Conservation (phyloP, 2,329 filamentous ascomycete species). For the Verticillium klebahnii region DNA sequence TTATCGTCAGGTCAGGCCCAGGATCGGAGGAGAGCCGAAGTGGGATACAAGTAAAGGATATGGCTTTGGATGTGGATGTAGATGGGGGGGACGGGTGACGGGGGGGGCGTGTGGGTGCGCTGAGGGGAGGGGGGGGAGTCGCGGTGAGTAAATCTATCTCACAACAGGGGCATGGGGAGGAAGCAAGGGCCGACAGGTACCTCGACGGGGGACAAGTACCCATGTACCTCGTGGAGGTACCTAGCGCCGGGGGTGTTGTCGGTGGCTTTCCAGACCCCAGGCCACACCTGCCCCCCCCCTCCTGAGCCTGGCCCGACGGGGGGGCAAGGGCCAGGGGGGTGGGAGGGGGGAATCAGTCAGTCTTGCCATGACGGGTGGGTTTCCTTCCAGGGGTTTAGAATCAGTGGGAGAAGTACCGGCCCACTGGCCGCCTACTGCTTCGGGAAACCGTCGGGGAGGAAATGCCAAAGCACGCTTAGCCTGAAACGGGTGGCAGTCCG, state of each 20-base stretch:
- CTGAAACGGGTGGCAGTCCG: neutral
- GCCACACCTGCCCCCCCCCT: neutral
- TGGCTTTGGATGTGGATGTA: constrained; percentile 1
- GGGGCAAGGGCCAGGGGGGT: neutral
- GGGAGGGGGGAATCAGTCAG: neutral
- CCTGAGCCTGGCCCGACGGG: neutral
- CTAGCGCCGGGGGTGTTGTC: constrained; percentile 5
- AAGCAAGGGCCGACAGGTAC: constrained; percentile 8
- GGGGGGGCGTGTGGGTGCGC: neutral
- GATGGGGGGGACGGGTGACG: neutral
- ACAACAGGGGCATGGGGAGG: constrained; percentile 6
- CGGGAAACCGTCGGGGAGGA: neutral
- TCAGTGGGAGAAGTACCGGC: constrained; percentile 1
- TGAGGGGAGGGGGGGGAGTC: constrained; percentile 7
- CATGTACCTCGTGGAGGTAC: constrained; percentile 5
- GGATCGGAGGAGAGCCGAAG: constrained; percentile 3
- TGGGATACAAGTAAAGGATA: constrained; percentile 1
- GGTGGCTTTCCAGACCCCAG: constrained; percentile 5
- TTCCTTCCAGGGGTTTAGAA: neutral
- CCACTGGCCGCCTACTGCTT: neutral
- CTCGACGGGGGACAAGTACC: neutral
- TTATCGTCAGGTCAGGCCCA: constrained; percentile 12
- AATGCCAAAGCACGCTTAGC: neutral
- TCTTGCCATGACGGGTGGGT: constrained; percentile 1
- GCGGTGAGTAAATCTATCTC: constrained; percentile 8